Evolutionary conservation across 176 grass and related monocot species (phyloP).

Genomic region (Paspalum vaginatum): DNA sequence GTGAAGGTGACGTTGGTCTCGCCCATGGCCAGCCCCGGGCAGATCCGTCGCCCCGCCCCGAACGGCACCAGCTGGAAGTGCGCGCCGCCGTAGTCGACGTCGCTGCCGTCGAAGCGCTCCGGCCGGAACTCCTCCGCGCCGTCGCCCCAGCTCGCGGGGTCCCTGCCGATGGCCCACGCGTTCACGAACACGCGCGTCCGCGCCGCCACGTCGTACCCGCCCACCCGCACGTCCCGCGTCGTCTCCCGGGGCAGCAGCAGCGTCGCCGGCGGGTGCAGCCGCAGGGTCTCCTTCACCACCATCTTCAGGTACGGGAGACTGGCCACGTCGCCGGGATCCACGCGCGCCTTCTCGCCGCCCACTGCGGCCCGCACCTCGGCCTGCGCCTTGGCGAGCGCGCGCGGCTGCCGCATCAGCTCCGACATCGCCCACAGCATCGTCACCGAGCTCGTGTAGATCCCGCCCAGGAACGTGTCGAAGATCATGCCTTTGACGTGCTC

Average conservation of each 20-base stretch:
- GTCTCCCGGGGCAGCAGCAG: conserved; percentile 34
- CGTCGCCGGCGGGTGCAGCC: conserved; percentile 39
- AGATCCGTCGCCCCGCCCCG: conserved; percentile 42
- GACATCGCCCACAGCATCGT: conserved; percentile 41
- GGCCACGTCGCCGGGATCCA: not conserved
- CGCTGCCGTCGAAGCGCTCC: conserved; percentile 26
- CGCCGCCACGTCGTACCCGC: conserved; percentile 29
- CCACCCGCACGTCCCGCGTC: not conserved
- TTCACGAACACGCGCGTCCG: conserved; percentile 23
- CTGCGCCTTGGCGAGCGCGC: conserved; percentile 17
- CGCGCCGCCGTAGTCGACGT: conserved; percentile 35
- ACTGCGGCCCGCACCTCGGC: conserved; percentile 14
- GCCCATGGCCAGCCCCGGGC: conserved; percentile 42
- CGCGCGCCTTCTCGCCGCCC: not conserved
- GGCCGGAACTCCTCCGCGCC: conserved; percentile 45
- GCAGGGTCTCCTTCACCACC: conserved; percentile 40
- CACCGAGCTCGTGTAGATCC: conserved; percentile 21
- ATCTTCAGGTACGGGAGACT: conserved; percentile 32
- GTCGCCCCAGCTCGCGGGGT: conserved; percentile 35
- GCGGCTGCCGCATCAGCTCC: conserved; percentile 32
- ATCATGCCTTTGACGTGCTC: conserved; percentile 43
- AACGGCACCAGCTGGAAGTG: conserved; percentile 44
- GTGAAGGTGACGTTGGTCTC: conserved; percentile 20
- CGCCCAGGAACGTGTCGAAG: conserved; percentile 25
- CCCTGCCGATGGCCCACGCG: conserved; percentile 45